These are phyloP conservation scores for Chaetomidium leptoderma DNA, from an alignment of 495 filamentous ascomycete genomes.

Conservation along the genomic window DNA sequence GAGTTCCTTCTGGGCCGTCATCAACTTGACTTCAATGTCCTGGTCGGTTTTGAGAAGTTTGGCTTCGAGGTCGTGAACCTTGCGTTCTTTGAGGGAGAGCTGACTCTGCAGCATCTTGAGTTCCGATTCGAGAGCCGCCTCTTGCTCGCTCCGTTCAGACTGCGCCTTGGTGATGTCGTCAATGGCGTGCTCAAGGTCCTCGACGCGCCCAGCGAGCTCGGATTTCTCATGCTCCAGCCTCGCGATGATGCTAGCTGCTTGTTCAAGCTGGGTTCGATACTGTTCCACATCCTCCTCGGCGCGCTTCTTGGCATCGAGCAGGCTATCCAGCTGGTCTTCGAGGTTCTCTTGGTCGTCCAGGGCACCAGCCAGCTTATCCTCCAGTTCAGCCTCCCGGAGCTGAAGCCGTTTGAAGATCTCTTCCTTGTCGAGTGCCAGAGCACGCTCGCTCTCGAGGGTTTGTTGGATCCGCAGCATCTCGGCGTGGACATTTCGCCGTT, in stretches of 20 bases:
- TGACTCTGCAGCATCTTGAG: constrained; percentile 91
- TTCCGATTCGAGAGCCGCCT: constrained; percentile 71
- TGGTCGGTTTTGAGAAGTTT: constrained; percentile 83
- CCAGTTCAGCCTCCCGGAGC: constrained; percentile 77
- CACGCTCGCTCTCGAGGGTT: constrained; percentile 89
- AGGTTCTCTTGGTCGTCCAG: constrained; percentile 91
- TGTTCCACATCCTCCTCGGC: constrained; percentile 79
- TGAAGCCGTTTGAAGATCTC: constrained; percentile 97
- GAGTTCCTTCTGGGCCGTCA: constrained; percentile 75
- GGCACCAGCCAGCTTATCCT: constrained; percentile 88
- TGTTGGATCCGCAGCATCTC: constrained; percentile 88
- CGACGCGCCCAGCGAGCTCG: constrained; percentile 60
- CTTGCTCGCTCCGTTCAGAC: constrained; percentile 63
- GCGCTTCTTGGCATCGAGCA: constrained; percentile 84
- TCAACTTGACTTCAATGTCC: constrained; percentile 82
- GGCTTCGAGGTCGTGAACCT: constrained; percentile 78
- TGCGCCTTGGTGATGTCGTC: constrained; percentile 61
- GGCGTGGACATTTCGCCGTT: constrained; percentile 76
- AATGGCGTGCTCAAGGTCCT: constrained; percentile 63
- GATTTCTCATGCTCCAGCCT: constrained; percentile 81
- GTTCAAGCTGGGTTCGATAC: constrained; percentile 77
- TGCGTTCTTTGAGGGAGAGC: constrained; percentile 81
- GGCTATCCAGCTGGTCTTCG: constrained; percentile 85
- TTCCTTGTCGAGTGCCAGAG: constrained; percentile 93
- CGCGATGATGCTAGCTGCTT: constrained; percentile 81